Base-by-base conservation (phyloP, 73 alveolate species). In the Tetrahymena elliotti region DNA sequence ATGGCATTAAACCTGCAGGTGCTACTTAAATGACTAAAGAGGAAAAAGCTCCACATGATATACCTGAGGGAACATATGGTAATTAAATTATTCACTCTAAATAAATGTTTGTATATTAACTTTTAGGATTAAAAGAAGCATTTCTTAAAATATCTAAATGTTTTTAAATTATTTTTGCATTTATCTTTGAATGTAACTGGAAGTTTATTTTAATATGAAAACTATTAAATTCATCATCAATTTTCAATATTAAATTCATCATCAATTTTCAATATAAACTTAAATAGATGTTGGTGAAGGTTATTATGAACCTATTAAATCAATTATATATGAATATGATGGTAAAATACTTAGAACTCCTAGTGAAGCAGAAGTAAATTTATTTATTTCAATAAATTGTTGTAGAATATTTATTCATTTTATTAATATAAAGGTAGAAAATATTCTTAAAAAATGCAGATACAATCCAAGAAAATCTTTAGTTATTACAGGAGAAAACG, bases 51-150 rank as follows among this genome's bases (percentile, higher is more conserved):
- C 97, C 97, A 20, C 94, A 97, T 83, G 97, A 97, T n/a, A 98
- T 98, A 34, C 99, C 99, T n/a, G 99, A 98, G 93, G 99, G 99
- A 24, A 97, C 99, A 27, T 98, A 98, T 93, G 99, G 96, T 94
- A 94, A 34, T 10, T 53, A 34, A 47, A 47, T 18, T 13, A 47
- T 18, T 47, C 0, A 47, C 13, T 47, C 2, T 47, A 47, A 3
- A 47, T 47, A 12, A 18, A 7, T 0, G 13, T 47, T 47, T 47
- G 1, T 13, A 47, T 3, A 47, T n/a, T n/a, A n/a, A n/a, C n/a
- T n/a, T n/a, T n/a, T n/a, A n/a, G n/a, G n/a, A n/a, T n/a, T n/a
- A n/a, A n/a, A n/a, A n/a, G n/a, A n/a, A n/a, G n/a, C n/a, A n/a
- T n/a, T n/a, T n/a, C n/a, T n/a, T n/a, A n/a, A n/a, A 47, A 6